Evolutionary conservation across 164 flowering plant species (phyloP), one percentile per base, ranked within the genome.

Genomic region (Magnolia kwangsiensis): DNA sequence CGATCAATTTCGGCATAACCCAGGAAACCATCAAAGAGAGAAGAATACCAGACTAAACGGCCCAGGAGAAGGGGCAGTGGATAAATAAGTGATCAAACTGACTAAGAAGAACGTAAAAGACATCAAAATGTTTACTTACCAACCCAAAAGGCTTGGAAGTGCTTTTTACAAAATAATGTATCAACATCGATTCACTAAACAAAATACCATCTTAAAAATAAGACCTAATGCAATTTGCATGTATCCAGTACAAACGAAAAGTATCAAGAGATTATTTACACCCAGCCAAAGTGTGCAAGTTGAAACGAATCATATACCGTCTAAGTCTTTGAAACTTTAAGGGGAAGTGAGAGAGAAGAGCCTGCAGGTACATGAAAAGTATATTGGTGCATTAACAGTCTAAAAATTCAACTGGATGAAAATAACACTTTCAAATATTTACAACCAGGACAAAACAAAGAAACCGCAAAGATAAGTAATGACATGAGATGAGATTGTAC

Each of bases 341-440:
- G 49, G 97, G 92, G 59, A 85, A 89, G 72, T 91, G 90, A 2
- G 94, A 80, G 21, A 95, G 75, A 69, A 95, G 86, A 71, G 88
- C 95, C 99, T 95, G 94, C 78, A 85, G 67, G 80, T 69, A 69
- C n/a, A 78, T 71, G 69, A 67, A 21, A 69, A 73, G 50, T 4
- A 49, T 20, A 66, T 64, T 49, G 64, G 72, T 0, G 61, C 3
- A 20, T 37, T 69, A 31, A 69, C 29, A 69, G 51, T 20, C 19
- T 29, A 20, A 69, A 69, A 31, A 14, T 31, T 18, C 50, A 69
- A 37, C 45, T 37, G 45, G 45, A 37, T 37, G 45, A 37, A 37
- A 37, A 37, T 37, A 37, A 19, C 7, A 37, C 29, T 20, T 11
- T 31, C 9, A 31, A 20, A 13, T 50, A 37, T 29, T 16, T 29